Percentiles rank a stretch among this genome's conserved stretches.
Evolutionary conservation across 2,329 filamentous ascomycete genomes (phyloP).

Genomic region (Dactylellina drechsleri): DNA sequence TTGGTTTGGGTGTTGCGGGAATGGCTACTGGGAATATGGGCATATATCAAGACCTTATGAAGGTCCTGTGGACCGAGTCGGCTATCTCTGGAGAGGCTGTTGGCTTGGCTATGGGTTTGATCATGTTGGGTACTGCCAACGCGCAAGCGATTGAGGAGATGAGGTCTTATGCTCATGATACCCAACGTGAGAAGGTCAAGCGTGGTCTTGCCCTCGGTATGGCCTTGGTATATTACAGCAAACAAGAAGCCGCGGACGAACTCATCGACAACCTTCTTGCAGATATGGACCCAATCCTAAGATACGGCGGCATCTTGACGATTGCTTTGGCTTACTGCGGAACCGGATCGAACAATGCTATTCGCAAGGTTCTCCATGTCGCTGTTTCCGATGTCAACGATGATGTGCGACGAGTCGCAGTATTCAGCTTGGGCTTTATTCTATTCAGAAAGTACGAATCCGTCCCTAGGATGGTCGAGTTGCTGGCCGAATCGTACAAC

Average conservation of each 20-base stretch:
- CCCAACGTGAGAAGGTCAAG: constrained; percentile 98
- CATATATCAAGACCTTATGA: constrained; percentile 90
- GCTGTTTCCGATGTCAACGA: constrained; percentile 98
- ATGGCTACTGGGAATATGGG: constrained; percentile 94
- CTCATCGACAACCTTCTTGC: constrained; percentile 92
- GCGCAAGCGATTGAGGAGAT: constrained; percentile 92
- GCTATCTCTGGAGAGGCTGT: constrained; percentile 97
- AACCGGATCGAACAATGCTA: constrained; percentile 97
- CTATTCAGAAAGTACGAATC: constrained; percentile 97
- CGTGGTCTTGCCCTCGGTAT: constrained; percentile 94
- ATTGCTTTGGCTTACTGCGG: constrained; percentile 97
- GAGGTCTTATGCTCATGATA: constrained; percentile 97
- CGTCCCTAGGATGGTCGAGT: constrained; percentile 97
- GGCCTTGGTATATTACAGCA: constrained; percentile 97
- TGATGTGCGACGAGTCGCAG: constrained; percentile 92
- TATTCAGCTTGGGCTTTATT: constrained; percentile 98
- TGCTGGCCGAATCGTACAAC: constrained; percentile 98
- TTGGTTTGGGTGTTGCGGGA: constrained; percentile 93
- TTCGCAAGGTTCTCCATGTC: constrained; percentile 91
- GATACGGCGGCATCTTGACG: constrained; percentile 99
- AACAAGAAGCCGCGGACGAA: constrained; percentile 92
- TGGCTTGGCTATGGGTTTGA: constrained; percentile 92
- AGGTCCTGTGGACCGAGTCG: constrained; percentile 89
- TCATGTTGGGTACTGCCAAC: constrained; percentile 98
- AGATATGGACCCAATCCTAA: constrained; percentile 89